Base-by-base conservation (phyloP, 306 rosid genomes). In the Lathyrus tuberosus region DNA sequence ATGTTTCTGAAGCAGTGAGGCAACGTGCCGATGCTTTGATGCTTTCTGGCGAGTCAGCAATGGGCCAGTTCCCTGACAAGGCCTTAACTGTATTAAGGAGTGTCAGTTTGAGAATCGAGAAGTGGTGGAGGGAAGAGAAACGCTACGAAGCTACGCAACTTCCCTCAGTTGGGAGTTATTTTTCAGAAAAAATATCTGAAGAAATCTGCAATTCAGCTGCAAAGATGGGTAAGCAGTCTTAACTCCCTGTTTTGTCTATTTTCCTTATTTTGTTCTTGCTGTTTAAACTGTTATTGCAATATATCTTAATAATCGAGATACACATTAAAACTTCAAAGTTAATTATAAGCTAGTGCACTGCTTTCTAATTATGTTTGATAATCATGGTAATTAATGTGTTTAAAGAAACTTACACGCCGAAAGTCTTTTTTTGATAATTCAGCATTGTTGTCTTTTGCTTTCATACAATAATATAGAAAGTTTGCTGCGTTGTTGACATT, bases 21-120 rank as follows among this genome's bases (percentile, higher is more conserved):
- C 99, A 95, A 81, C 87, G 97, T 8, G 88, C 99, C 48, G 99
- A 95, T 86, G 99, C 99, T 69, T 81, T 95, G 82, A 95, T 95
- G 99, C 99, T 95, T 56, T 95, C 99, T 57, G 99, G 99, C 64
- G 99, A 95, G 80, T 95, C 99, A 31, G 99, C 99, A 67, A 95
- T 95, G 99, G 99, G 99, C 75, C 99, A 91, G 85, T 95, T 38
- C 83, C 99, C 99, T 5, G 97, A 91, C 7, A 95, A 95, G 85
- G 97, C 99, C 75, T 81, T 95, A 67, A 71, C 91, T 75, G 99
- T 95, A 69, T 81, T 95, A 77, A 87, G 99, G 87, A 91, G 86
- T 78, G 99, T 95, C 69, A 95, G 99, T 81, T 78, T 95, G 81
- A 89, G 99, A 75, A 95, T 95, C 47, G 99, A 95, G 84, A 89